These are phyloP conservation scores for Podila verticillata DNA, from an alignment of 192 early-diverging fungal species.

Conservation along the genomic window DNA sequence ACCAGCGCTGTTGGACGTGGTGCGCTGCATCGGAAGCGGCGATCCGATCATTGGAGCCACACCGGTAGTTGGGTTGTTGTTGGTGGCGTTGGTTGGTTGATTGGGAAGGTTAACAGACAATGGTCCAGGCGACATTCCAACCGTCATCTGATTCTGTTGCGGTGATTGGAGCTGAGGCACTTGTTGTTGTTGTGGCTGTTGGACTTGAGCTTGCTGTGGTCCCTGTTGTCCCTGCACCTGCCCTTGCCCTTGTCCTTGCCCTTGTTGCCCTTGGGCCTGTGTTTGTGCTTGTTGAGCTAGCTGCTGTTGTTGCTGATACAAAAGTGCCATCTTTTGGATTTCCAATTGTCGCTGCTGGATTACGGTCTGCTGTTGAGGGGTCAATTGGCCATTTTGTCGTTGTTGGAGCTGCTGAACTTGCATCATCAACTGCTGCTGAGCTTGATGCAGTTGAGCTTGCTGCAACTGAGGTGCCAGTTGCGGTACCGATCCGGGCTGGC, in stretches of 20 bases:
- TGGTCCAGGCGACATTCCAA: slow-evolving; percentile 24
- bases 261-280: slow-evolving; percentile 20
- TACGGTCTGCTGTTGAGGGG: slow-evolving; percentile 8
- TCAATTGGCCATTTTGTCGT: slow-evolving; percentile 17
- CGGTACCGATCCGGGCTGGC: not conserved
- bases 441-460: not conserved
- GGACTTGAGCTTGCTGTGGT: slow-evolving; percentile 20
- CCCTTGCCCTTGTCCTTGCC: slow-evolving; percentile 19
- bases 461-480: not conserved
- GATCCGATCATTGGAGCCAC: slow-evolving; percentile 33
- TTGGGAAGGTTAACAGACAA: not conserved
- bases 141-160: slow-evolving; percentile 28
- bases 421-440: slow-evolving; percentile 14
- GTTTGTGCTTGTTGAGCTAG: slow-evolving; percentile 9
- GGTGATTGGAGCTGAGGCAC: slow-evolving; percentile 35
- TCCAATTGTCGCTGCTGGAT: slow-evolving; percentile 8
- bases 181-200: slow-evolving; percentile 40
- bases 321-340: slow-evolving; percentile 3
- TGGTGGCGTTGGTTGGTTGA: slow-evolving; percentile 11
- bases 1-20: slow-evolving; percentile 14
- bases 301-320: slow-evolving; percentile 18
- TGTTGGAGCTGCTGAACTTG: slow-evolving; percentile 22
- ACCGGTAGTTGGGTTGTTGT: slow-evolving; percentile 6
- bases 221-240: slow-evolving; percentile 16
- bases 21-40: slow-evolving; percentile 39